Evolutionary conservation across 2,329 filamentous ascomycete species (phyloP).

Genomic region (Claviceps digitariae): DNA sequence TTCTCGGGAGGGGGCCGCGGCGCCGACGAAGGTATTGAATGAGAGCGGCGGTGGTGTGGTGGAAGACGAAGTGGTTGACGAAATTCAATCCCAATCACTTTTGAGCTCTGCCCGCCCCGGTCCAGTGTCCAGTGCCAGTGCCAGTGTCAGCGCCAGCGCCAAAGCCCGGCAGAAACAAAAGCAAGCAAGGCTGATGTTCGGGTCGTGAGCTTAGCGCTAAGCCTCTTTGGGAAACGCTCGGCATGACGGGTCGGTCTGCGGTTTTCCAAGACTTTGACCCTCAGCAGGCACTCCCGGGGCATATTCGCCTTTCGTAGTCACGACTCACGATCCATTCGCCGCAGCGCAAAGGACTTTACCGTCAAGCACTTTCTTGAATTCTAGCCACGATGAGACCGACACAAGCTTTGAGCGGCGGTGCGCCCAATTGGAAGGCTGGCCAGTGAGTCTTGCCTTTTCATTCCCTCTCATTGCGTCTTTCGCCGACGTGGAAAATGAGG

Average conservation of each 20-base stretch:
- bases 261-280: conserved; percentile 13
- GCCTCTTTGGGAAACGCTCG: conserved; percentile 20
- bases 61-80: background rate
- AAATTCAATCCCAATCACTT: background rate
- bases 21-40: background rate
- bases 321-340: conserved; percentile 11
- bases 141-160: background rate
- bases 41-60: background rate
- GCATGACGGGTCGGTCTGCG: conserved; percentile 13
- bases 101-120: no score
- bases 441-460: conserved; percentile 18
- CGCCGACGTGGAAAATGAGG: background rate
- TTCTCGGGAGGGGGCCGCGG: background rate
- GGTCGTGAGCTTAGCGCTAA: conserved; percentile 15
- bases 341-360: conserved; percentile 12
- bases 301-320: conserved; percentile 1
- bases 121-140: no score
- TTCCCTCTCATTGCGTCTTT: background rate
- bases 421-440: conserved; percentile 19
- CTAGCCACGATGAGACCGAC: conserved; percentile 27
- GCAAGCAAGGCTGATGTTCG: conserved; percentile 11
- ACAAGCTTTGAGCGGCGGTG: conserved; percentile 23
- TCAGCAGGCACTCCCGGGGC: conserved; percentile 7
- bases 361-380: conserved; percentile 12
- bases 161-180: background rate